Base-by-base conservation (phyloP, 2,329 filamentous ascomycete species). In the Pyrenophora tritici-repentis region DNA sequence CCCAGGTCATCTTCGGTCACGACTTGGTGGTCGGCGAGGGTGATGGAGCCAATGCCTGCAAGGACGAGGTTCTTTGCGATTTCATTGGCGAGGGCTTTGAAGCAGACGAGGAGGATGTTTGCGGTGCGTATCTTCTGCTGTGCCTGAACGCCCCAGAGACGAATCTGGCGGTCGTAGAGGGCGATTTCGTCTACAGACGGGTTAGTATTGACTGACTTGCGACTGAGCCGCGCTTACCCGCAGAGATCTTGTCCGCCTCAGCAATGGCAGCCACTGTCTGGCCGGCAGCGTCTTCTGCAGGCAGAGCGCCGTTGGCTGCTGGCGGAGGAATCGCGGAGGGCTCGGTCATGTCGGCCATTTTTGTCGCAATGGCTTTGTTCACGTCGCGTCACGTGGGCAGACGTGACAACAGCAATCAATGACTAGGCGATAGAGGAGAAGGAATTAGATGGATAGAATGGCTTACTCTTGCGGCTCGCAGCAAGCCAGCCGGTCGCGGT, bases 1-100 rank as follows among this genome's bases (percentile, higher is more conserved):
- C 77, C 90, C 2, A 96, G 78, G 71, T 97, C 93, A 42, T 88
- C 84, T 65, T 92, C 87, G 0, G 84, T 88, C 48, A 96, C 88
- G 8, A 77, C 56, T 47, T 87, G 85, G 65, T 89, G 83, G 75
- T 99, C 94, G 51, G 94, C 80, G 48, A 99, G 86, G 13, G 93
- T 97, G 55, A 99, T 81, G 26, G 91, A 93, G 50, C 89, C 89
- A 65, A 99, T 89, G 53, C 94, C 94, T 17, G 94, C 92, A 2
- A 99, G 85, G 14, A 97, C 93, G 17, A 99, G 86, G 71, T 97
- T 99, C 79, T 99, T 99, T 57, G 94, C 92, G 47, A 97, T 88
- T 76, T 99, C 94, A 71, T 93, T 95, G 50, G 89, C 91, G 13
- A 99, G 83, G 1, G 89, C 91, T 68, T 89, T 90, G 73, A 96